phyloP scores from a whole-genome alignment of 2,329 filamentous ascomycete species.

The Alternaria arborescens region DNA sequence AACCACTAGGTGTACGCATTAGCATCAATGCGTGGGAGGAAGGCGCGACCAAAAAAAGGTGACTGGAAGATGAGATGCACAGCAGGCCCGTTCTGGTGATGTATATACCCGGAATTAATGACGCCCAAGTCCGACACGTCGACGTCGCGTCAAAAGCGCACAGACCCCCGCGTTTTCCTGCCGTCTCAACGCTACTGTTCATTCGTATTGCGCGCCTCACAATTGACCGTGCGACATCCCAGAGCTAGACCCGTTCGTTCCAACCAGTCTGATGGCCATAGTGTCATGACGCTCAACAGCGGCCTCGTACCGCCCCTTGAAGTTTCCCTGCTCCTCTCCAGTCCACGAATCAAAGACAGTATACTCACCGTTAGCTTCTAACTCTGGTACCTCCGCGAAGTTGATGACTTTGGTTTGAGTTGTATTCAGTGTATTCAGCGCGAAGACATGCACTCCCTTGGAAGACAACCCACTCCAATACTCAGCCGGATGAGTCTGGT shows the following conservation, averaged over 20 bases:
- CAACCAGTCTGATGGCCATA: not conserved
- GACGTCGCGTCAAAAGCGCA: not conserved
- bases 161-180: not conserved
- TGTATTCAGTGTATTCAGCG: constrained; percentile 35
- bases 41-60: not conserved
- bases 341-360: constrained; percentile 33
- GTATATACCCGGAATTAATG: not conserved
- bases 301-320: constrained; percentile 4
- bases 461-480: constrained; percentile 38
- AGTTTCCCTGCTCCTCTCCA: constrained; percentile 15
- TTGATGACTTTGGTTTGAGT: constrained; percentile 21
- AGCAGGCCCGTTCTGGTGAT: not conserved
- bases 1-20: not conserved
- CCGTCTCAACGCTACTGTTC: not conserved
- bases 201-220: not conserved
- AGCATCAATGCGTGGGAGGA: not conserved
- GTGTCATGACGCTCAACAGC: constrained; percentile 10
- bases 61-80: not conserved
- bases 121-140: not conserved
- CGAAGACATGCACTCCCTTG: constrained; percentile 35
- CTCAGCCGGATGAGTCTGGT: constrained; percentile 46
- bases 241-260: not conserved
- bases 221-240: not conserved
- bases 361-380: constrained; percentile 23
- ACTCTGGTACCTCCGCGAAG: constrained; percentile 34